Evolutionary conservation across 768 basidiomycete genomes (phyloP), one percentile per base, ranked within the genome.

Genomic region (Mycena leptocephala): DNA sequence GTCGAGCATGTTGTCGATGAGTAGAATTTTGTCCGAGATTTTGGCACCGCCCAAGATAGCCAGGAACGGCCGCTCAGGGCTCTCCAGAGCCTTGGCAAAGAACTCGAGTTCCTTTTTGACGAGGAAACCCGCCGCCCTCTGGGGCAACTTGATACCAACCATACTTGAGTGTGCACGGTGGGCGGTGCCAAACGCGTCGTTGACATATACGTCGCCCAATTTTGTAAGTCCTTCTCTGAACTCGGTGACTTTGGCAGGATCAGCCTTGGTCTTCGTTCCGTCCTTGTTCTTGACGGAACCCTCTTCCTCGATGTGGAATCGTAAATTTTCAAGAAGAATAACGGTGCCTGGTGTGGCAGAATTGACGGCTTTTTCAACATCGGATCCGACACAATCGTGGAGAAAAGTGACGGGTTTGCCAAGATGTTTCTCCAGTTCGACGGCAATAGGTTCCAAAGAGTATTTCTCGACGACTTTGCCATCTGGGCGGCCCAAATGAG

Each of bases 91-190:
- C 87, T 99, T 99, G 59, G 98, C 96, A 85, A 99, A 99, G 90
- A 94, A 99, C 81, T 99, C 97, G 80, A 99, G 93, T 85, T 99
- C 98, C 87, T 99, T 99, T 89, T 97, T 98, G 90, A 99, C 95
- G 76, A 99, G 91, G 90, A 98, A 97, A 30, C 98, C 98, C 37
- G 98, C 93, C 2, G 98, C 98, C 79, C 97, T 91, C 85, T 98
- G 95, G 9, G 94, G 93, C 22, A 99, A 91, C 83, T 98, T 93
- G 80, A 99, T 90, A 80, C 98, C 98, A 79, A 99, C 98, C 97
- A 99, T 99, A 81, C 96, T 97, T 0, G 98, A 99, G 85, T 99
- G 98, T 11, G 97, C 97, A 79, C 98, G 96, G 86, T 99, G 98
- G 64, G 97, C 98, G 56, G 98, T 99, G 62, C 98, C 98, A 83